Conservation (phyloP, 2,329 filamentous ascomycete genomes). For the Mycocentrospora acerina region DNA sequence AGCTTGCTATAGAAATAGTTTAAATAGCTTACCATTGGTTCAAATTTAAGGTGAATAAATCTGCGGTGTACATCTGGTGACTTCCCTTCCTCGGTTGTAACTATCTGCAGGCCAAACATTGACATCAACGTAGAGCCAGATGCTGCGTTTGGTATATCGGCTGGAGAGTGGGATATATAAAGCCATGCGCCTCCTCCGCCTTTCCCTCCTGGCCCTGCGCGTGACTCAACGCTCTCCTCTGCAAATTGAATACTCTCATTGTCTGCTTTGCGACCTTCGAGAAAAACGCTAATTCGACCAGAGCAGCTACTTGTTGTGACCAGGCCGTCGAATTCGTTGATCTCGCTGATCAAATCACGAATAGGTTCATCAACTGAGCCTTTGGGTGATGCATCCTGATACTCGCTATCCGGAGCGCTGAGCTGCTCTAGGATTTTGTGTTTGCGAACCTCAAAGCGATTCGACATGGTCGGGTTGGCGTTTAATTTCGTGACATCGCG, state of each 20-base stretch:
- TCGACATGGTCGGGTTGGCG: constrained; percentile 22
- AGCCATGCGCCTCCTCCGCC: constrained; percentile 78
- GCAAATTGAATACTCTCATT: constrained; percentile 1
- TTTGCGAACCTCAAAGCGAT: constrained; percentile 60
- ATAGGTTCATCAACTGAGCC: constrained; percentile 82
- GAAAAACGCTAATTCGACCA: constrained; percentile 81
- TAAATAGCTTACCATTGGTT: constrained; percentile 74
- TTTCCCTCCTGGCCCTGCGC: constrained; percentile 75
- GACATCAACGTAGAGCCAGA: constrained; percentile 17
- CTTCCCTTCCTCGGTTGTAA: constrained; percentile 1
- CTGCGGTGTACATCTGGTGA: constrained; percentile 36
- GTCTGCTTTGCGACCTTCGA: constrained; percentile 68
- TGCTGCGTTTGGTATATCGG: constrained; percentile 40
- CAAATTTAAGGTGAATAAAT: constrained; percentile 83
- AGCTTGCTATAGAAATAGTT: constrained; percentile 1
- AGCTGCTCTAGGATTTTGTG: constrained; percentile 71
- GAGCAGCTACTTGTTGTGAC: constrained; percentile 95
- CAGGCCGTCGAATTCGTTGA: constrained; percentile 73
- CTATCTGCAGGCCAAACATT: constrained; percentile 44
- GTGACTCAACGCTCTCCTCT: constrained; percentile 28
- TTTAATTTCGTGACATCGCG: constrained; percentile 24
- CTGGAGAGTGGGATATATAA: constrained; percentile 80
- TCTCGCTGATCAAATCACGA: constrained; percentile 71
- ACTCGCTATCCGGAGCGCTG: constrained; percentile 66
- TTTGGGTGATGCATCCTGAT: constrained; percentile 85